phyloP scores from a whole-genome alignment of 371 early-diverging fungal species.

The Dichotomocladium elegans region DNA sequence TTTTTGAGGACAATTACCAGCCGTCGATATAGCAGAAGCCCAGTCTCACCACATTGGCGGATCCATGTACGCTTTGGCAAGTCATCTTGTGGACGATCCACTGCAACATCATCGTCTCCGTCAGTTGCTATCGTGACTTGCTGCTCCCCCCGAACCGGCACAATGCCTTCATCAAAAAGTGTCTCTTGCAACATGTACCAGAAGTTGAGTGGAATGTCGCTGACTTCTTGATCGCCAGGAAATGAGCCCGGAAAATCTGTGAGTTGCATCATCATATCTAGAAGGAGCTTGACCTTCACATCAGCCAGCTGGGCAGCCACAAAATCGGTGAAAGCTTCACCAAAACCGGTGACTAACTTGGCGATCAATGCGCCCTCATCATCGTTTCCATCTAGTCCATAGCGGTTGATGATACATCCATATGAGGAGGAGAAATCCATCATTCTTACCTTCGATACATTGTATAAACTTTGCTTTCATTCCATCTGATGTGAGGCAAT shows the following conservation, averaged over 20 bases:
- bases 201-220: constrained; percentile 68
- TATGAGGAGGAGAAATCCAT: no score
- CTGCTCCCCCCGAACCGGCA: constrained; percentile 28
- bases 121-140: background rate
- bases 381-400: constrained; percentile 47
- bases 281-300: constrained; percentile 39
- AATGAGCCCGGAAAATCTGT: constrained; percentile 70
- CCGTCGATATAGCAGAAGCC: constrained; percentile 43
- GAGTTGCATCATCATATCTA: constrained; percentile 66
- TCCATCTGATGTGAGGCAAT: constrained; percentile 52
- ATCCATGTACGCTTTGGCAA: constrained; percentile 22
- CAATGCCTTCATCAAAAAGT: constrained; percentile 38
- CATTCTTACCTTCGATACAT: constrained; percentile 42
- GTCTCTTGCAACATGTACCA: constrained; percentile 76
- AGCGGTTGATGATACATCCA: background rate
- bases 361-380: constrained; percentile 53
- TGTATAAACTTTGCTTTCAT: constrained; percentile 40
- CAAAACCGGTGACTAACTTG: constrained; percentile 61
- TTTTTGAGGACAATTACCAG: constrained; percentile 48
- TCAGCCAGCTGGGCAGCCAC: constrained; percentile 45
- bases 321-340: constrained; percentile 67
- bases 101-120: constrained; percentile 12
- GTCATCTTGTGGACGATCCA: background rate
- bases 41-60: constrained; percentile 28
- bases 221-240: constrained; percentile 68